These are phyloP conservation scores for Solanum microdontum DNA, from an alignment of 257 asterid genomes.

Conservation along the genomic window DNA sequence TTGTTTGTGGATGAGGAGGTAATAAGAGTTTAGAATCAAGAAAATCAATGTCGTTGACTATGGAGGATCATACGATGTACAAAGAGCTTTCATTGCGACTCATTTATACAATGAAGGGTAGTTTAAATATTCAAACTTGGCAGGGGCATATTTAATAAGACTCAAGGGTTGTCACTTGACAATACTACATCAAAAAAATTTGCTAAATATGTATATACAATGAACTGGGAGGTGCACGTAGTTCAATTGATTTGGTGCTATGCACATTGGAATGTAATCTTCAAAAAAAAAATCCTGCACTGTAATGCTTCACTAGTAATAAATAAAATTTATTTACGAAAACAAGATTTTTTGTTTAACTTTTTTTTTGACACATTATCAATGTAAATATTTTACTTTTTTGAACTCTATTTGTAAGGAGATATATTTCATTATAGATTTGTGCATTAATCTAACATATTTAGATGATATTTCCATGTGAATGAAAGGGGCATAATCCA, in stretches of 20 bases:
- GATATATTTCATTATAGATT: background rate
- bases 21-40: background rate
- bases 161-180: background rate
- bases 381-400: too few species aligned
- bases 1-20: too few species aligned
- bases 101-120: background rate
- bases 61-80: background rate
- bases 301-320: background rate
- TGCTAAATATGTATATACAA: background rate
- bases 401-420: too few species aligned
- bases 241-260: background rate
- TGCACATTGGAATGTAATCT: background rate
- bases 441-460: background rate
- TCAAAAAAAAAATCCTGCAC: background rate
- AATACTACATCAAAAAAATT: too few species aligned
- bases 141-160: background rate
- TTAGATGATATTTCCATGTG: too few species aligned
- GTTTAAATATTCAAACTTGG: background rate
- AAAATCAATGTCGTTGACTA: background rate
- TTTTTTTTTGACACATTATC: background rate
- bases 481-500: background rate
- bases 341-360: background rate
- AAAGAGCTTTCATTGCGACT: background rate
- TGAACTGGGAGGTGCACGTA: background rate
- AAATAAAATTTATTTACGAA: too few species aligned